These are phyloP conservation scores for Tetrapisispora namnaoensis DNA, from an alignment of 805 yeast genomes.

Conservation along the genomic window DNA sequence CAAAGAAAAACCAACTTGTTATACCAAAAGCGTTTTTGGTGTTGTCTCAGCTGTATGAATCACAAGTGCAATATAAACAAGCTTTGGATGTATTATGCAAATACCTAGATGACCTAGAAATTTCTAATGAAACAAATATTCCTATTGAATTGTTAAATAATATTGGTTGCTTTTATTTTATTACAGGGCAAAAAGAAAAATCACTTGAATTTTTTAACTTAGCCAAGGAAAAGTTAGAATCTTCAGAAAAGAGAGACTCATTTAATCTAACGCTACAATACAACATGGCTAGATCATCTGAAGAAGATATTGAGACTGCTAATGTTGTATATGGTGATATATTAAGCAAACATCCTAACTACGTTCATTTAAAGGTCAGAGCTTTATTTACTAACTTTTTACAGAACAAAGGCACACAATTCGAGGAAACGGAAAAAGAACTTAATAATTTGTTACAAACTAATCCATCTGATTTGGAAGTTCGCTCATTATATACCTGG, in stretches of 20 bases:
- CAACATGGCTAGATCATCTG: conserved; percentile 71
- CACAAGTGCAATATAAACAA: conserved; percentile 47
- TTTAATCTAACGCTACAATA: conserved; percentile 42
- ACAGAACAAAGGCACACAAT: conserved; percentile 29
- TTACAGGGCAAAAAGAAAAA: conserved; percentile 47
- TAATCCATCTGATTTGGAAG: conserved; percentile 59
- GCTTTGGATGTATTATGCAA: conserved; percentile 55
- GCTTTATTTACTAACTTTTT: conserved; percentile 51
- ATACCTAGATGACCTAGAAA: conserved; percentile 43
- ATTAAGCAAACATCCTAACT: conserved; percentile 53
- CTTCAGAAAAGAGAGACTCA: conserved; percentile 20
- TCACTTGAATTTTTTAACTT: conserved; percentile 47
- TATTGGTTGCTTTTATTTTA: conserved; percentile 72
- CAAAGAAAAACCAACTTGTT: conserved; percentile 45
- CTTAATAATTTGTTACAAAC: conserved; percentile 37
- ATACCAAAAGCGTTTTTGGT: conserved; percentile 56
- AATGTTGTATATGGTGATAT: conserved; percentile 41
- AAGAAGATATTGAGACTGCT: conserved; percentile 31
- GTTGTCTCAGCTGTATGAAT: conserved; percentile 62
- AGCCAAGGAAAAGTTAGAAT: conserved; percentile 29
- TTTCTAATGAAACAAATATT: conserved; percentile 28
- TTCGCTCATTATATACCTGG: conserved; percentile 91
- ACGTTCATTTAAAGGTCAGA: conserved; percentile 68
- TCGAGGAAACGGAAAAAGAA: conserved; percentile 3
- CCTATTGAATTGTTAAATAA: conserved; percentile 65